A percentile compares a stretch with the other conserved stretches of the same genome.
Evolutionary conservation across 2,329 filamentous ascomycete genomes (phyloP).

Genomic region (Calonectria henricotiae): DNA sequence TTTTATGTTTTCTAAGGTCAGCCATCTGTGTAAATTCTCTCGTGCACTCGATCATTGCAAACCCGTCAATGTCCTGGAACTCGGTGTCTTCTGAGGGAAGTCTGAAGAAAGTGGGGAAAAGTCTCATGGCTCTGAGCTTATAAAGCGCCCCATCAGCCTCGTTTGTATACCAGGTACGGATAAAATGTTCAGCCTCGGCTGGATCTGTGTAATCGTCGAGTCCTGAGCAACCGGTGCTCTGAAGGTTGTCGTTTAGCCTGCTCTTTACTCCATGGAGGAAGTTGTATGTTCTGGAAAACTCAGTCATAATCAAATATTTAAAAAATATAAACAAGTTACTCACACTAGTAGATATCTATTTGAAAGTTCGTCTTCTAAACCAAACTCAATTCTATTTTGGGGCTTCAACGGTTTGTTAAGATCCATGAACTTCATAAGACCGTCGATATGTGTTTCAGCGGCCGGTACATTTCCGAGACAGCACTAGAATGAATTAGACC

Average conservation of each 20-base stretch:
- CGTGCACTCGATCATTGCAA: conserved; percentile 30
- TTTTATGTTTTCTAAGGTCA: neutral
- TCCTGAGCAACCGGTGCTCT: neutral
- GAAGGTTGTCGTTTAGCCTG: conserved; percentile 40
- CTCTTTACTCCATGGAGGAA: conserved; percentile 49
- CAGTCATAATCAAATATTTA: neutral
- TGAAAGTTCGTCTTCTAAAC: conserved; percentile 43
- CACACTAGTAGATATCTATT: conserved; percentile 45
- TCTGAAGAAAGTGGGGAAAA: conserved; percentile 46
- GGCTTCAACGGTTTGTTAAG: conserved; percentile 30
- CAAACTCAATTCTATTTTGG: neutral
- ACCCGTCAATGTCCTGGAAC: conserved; percentile 37
- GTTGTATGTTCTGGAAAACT: conserved; percentile 39
- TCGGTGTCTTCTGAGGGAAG: conserved; percentile 11
- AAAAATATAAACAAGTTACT: neutral
- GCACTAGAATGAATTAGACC: conserved; percentile 35
- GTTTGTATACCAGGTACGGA: conserved; percentile 43
- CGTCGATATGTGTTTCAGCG: conserved; percentile 44
- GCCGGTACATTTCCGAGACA: conserved; percentile 40
- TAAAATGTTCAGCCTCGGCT: conserved; percentile 27
- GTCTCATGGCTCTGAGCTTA: conserved; percentile 40
- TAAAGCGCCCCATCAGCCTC: conserved; percentile 33
- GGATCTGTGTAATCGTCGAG: conserved; percentile 2
- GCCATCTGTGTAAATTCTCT: conserved; percentile 30
- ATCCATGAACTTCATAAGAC: conserved; percentile 47